Conservation (phyloP, 208 protist species). For the Crithidia mellificae region DNA sequence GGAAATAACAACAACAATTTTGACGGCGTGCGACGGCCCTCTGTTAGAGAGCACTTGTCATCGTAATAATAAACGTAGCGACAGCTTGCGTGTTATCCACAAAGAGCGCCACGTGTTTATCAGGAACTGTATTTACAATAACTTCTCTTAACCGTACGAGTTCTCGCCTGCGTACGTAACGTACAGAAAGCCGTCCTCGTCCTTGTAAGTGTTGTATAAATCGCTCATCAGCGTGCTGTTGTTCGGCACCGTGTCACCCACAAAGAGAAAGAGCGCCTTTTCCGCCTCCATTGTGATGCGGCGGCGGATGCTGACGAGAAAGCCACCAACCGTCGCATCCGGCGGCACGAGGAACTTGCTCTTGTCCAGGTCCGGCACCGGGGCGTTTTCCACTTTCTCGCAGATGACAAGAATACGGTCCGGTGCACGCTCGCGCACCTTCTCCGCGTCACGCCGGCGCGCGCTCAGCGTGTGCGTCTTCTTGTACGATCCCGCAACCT, state of each 20-base stretch:
- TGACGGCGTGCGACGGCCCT: too few relatives aligned
- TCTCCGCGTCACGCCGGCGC: conserved; percentile 63
- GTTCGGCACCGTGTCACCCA: conserved; percentile 88
- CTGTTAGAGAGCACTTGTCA: too few relatives aligned
- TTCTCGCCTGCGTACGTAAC: conserved; percentile 89
- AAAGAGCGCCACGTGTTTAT: too few relatives aligned
- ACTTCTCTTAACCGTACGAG: conserved; percentile 89
- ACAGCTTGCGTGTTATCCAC: background rate
- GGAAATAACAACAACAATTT: too few relatives aligned
- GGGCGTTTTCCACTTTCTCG: conserved; percentile 87
- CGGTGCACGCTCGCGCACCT: conserved; percentile 70
- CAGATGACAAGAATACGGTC: conserved; percentile 92
- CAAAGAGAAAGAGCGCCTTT: conserved; percentile 94
- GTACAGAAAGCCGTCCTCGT: conserved; percentile 94
- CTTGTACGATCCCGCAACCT: conserved; percentile 47
- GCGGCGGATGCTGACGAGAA: conserved; percentile 94
- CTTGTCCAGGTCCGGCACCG: conserved; percentile 92
- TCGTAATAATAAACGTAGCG: too few relatives aligned
- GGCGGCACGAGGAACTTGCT: conserved; percentile 90
- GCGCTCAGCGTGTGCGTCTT: conserved; percentile 70
- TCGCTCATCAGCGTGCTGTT: conserved; percentile 65
- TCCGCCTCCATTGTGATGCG: conserved; percentile 90
- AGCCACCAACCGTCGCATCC: conserved; percentile 92
- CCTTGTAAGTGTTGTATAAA: conserved; percentile 91
- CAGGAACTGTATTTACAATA: too few relatives aligned